Evolutionary conservation across 2,329 filamentous ascomycete genomes (phyloP), one percentile per base, ranked within the genome.

Genomic region (Fusarium tricinctum): DNA sequence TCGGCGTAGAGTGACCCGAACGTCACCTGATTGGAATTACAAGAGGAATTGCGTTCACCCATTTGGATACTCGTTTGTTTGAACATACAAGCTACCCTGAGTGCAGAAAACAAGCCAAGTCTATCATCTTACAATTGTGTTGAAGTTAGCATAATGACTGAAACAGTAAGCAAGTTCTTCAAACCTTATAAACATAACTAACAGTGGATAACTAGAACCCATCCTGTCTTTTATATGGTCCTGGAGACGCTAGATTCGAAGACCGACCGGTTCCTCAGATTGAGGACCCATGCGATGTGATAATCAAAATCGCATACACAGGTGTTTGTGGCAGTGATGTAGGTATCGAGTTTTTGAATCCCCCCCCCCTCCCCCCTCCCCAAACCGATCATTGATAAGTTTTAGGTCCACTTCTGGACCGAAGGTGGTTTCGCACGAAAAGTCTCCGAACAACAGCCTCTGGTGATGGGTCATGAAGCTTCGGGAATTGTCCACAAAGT

Each of bases 391-490:
- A 3, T 17, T 66, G 7, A 69, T 12, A 19, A 12, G 9, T 5
- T 13, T 3, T 4, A 97, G 81, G 92, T 92, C 73, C 82, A 97
- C 83, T 97, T 97, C 87, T 97, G 93, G 86, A 84, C 86, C 64
- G 91, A 96, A 77, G 93, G 92, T 73, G 89, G 91, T 73, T 97
- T 97, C 80, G 93, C 54, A 17, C 66, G 93, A 76, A 88, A 92
- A 81, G 97, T 94, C 75, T 85, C 94, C 47, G 88, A 96, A 58
- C 89, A 88, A 73, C 87, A 92, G 63, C 94, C 94, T 63, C 89
- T 97, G 82, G 90, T 93, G 12, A 88, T 97, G 4, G 86, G 86
- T 73, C 85, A 87, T 76, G 85, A 87, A 50, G 72, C 93, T n/a
- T 87, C 93, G 4, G 94, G 94, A 55, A 89, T 92, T 30, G 85